These are phyloP conservation scores for Lomentospora prolificans DNA, from an alignment of 2,329 filamentous ascomycete genomes.

Conservation along the genomic window DNA sequence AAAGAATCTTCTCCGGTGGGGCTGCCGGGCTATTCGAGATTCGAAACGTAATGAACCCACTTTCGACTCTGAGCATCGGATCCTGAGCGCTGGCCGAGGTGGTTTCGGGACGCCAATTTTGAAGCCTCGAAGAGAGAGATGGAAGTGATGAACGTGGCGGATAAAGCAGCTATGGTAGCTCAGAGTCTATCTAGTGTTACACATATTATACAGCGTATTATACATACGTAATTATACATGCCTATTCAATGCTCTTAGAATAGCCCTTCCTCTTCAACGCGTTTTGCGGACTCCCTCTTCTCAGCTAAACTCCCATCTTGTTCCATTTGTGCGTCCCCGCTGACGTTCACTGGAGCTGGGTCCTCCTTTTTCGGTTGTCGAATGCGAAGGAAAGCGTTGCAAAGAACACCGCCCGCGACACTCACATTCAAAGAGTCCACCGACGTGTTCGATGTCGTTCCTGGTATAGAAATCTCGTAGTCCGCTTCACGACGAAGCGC, in stretches of 20 bases:
- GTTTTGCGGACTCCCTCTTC: background rate
- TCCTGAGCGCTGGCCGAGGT: too few species aligned
- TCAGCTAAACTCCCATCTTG: background rate
- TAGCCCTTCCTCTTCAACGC: background rate
- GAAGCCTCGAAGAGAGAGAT: too few species aligned
- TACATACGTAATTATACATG: background rate
- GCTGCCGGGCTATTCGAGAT: background rate
- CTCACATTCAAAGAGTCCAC: conserved; percentile 93
- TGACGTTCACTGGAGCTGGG: background rate
- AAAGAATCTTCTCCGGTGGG: background rate
- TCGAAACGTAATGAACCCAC: background rate
- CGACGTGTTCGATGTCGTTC: conserved; percentile 37
- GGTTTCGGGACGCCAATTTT: too few species aligned
- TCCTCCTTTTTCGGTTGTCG: background rate
- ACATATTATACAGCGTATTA: background rate
- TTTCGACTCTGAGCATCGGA: too few species aligned
- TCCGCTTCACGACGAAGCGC: conserved; percentile 58
- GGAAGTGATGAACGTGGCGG: too few species aligned
- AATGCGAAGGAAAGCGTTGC: conserved; percentile 45
- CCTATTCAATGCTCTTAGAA: background rate
- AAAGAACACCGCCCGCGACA: conserved; percentile 72
- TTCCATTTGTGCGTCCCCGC: background rate
- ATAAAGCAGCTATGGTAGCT: background rate
- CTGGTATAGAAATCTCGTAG: conserved; percentile 54
- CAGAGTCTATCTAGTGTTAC: background rate